phyloP scores from a whole-genome alignment of 1,284 basidiomycete genomes.

The Cutaneotrichosporon cavernicola region DNA sequence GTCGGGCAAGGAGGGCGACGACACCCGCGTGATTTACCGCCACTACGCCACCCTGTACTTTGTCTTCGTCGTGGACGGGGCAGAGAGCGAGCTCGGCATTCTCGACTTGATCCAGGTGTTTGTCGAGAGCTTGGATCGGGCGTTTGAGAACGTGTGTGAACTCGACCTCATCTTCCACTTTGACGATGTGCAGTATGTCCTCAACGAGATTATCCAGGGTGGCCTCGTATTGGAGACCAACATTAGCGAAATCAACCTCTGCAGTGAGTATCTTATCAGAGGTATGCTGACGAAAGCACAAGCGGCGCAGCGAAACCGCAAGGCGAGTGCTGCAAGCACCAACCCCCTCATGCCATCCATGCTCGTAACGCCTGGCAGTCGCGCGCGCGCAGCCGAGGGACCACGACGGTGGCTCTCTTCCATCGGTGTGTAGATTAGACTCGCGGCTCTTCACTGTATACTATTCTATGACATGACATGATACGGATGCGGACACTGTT shows the following conservation, averaged over 20 bases:
- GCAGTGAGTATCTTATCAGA: slow-evolving; percentile 59
- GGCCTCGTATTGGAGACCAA: slow-evolving; percentile 98
- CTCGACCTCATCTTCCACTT: slow-evolving; percentile 98
- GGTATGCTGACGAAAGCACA: slow-evolving; percentile 30
- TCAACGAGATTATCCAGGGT: slow-evolving; percentile 93
- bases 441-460: slow-evolving; percentile 16
- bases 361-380: slow-evolving; percentile 32
- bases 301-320: slow-evolving; percentile 42
- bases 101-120: slow-evolving; percentile 98
- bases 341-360: slow-evolving; percentile 47
- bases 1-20: slow-evolving; percentile 43
- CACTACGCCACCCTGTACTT: slow-evolving; percentile 95
- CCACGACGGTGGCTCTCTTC: slow-evolving; percentile 46
- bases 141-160: slow-evolving; percentile 99
- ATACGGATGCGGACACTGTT: slow-evolving; percentile 2
- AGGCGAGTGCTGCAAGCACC: slow-evolving; percentile 44
- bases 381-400: slow-evolving; percentile 32
- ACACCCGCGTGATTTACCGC: slow-evolving; percentile 56
- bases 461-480: slow-evolving; percentile 21
- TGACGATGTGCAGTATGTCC: slow-evolving; percentile 93
- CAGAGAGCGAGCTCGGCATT: slow-evolving; percentile 93
- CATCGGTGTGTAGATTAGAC: slow-evolving; percentile 41
- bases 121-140: slow-evolving; percentile 91
- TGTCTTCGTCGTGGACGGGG: slow-evolving; percentile 91
- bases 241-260: slow-evolving; percentile 79